Evolutionary conservation across 352 stramenopile genomes (phyloP).

Genomic region (Aphanomyces invadans): DNA sequence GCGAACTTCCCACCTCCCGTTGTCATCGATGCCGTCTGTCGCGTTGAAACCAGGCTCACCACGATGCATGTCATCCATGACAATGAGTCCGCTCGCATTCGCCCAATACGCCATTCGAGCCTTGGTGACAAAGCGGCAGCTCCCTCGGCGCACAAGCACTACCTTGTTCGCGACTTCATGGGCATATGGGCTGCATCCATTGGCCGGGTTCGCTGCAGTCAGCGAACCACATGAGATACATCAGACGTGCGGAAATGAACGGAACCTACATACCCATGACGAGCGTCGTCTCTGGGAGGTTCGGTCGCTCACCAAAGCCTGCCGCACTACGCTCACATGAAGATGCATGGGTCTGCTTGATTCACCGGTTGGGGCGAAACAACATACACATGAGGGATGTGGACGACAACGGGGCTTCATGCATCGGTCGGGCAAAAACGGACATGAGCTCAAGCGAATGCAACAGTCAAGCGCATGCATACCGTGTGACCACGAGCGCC

Average conservation of each 20-base stretch:
- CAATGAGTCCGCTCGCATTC: conserved; percentile 5
- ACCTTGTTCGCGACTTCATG: background rate
- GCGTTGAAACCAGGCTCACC: no score
- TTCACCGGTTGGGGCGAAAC: background rate
- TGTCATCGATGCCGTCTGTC: no score
- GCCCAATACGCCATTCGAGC: background rate
- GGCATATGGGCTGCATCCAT: background rate
- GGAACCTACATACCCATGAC: background rate
- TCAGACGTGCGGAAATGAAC: background rate
- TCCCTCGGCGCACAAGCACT: background rate
- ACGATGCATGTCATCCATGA: conserved; percentile 16
- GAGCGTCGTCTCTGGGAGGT: background rate
- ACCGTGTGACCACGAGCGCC: conserved; percentile 9
- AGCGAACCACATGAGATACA: background rate
- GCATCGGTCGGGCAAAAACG: no score
- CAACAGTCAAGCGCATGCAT: background rate
- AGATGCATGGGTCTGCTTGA: background rate
- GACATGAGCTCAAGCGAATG: no score
- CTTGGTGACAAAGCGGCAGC: conserved; percentile 21
- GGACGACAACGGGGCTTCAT: background rate
- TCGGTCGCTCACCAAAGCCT: conserved; percentile 1
- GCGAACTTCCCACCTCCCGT: conserved; percentile 16
- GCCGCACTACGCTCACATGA: background rate
- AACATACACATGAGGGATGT: background rate
- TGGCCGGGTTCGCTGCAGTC: background rate